Evolutionary conservation across 108 stramenopile species (phyloP), one percentile per base, ranked within the genome.

Genomic region (Aurantiochytrium sp.): DNA sequence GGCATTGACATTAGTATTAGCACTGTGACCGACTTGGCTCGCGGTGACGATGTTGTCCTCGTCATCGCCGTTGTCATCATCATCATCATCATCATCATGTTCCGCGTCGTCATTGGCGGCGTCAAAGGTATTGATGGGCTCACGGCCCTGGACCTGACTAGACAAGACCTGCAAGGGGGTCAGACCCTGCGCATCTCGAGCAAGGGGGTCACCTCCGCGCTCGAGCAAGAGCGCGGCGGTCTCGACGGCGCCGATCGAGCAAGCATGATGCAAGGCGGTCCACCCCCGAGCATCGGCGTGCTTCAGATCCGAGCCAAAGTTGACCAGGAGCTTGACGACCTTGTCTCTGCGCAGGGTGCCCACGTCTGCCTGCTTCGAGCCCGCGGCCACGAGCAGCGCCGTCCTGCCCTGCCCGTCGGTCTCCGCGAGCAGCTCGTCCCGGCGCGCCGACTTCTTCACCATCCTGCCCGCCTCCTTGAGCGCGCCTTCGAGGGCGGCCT

Each of bases 341-440:
- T 83, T 83, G 76, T 83, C 76, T 35, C 76, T 83, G 19, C 76
- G 76, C 45, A 83, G 51, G 1, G 76, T 83, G 76, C 76, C 76
- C 1, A 83, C 76, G 28, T 83, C 76, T 6, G 76, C 76, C 4
- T 83, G 45, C 76, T 53, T 83, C 6, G 76, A 83, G 43, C 76
- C 76, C 6, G 76, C 76, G 19, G 76, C 76, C 76, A 83, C 49
- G 43, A 28, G 76, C 18, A 83, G 76, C 51, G 76, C 76, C 12
- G 23, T 83, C 76, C 51, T 53, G 49, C 76, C 76, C 51, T 83
- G 45, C 43, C 49, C 51, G 51, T 83, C 51, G 43, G 1, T 12
- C 51, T 53, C 76, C 3, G 45, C 51, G n/a, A 83, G 76, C 18
- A 83, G 51, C 19, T 47, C 51, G 45, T 53, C 49, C 51, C 76